These are phyloP conservation scores for Adansonia madagascariensis DNA, from an alignment of 441 rosid species.

Conservation along the genomic window DNA sequence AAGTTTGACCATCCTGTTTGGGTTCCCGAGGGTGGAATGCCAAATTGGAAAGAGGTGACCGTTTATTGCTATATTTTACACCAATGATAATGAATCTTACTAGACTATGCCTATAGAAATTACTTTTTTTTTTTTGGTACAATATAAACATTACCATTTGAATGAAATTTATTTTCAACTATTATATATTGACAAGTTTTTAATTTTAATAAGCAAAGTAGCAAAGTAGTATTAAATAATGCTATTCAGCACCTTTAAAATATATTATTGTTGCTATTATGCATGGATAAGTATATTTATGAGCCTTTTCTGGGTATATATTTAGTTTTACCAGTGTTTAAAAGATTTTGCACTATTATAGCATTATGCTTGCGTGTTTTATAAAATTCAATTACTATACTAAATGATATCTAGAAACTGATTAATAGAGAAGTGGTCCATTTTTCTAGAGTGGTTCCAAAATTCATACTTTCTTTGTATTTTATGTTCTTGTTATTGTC, in stretches of 20 bases:
- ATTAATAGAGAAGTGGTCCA: constrained; percentile 4
- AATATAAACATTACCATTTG: constrained; percentile 14
- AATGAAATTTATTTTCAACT: constrained; percentile 1
- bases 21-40: constrained; percentile 99
- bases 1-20: constrained; percentile 99
- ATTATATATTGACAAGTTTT: neutral
- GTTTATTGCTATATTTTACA: constrained; percentile 55
- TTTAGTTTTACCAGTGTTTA: constrained; percentile 8
- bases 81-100: constrained; percentile 42
- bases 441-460: constrained; percentile 23
- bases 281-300: constrained; percentile 12
- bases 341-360: constrained; percentile 4
- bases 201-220: constrained; percentile 3
- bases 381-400: neutral
- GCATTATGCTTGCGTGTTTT: constrained; percentile 11
- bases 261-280: constrained; percentile 16
- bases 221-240: neutral
- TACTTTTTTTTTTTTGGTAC: constrained; percentile 7
- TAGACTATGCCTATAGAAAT: constrained; percentile 27
- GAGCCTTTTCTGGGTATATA: neutral
- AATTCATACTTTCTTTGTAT: neutral
- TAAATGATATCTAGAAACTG: neutral
- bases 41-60: constrained; percentile 99
- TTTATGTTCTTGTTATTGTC: constrained; percentile 6
- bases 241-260: constrained; percentile 16